Conservation (phyloP, 495 filamentous ascomycete genomes). For the Penicillium atrosanguineum region DNA sequence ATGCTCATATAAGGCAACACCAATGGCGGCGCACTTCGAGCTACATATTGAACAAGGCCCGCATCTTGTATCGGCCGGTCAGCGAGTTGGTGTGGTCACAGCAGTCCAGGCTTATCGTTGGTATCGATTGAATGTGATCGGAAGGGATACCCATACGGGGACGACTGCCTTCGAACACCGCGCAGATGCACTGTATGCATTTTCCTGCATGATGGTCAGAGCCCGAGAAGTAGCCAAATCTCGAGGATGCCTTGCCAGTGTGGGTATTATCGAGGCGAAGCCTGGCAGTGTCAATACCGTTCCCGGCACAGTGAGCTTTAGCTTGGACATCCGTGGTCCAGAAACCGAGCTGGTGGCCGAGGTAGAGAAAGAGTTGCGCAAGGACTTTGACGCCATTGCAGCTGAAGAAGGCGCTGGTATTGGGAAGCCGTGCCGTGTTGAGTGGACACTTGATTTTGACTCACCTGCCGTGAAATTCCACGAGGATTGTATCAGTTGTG, state of each 20-base stretch:
- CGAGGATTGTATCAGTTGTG: constrained; percentile 64
- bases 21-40: constrained; percentile 80
- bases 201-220: constrained; percentile 65
- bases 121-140: constrained; percentile 64
- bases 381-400: constrained; percentile 58
- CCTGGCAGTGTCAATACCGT: constrained; percentile 76
- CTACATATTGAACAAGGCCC: constrained; percentile 83
- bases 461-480: constrained; percentile 69
- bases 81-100: constrained; percentile 68
- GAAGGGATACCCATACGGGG: constrained; percentile 71
- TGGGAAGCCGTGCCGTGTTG: constrained; percentile 54
- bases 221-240: constrained; percentile 60
- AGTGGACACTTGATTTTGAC: constrained; percentile 60
- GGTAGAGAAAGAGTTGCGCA: constrained; percentile 53
- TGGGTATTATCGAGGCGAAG: constrained; percentile 65
- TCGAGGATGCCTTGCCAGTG: constrained; percentile 60
- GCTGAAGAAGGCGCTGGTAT: constrained; percentile 48
- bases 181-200: constrained; percentile 64
- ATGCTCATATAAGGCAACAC: constrained; percentile 57
- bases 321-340: constrained; percentile 67
- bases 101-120: constrained; percentile 68
- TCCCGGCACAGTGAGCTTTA: constrained; percentile 66
- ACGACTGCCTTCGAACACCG: constrained; percentile 64
- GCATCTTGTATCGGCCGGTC: constrained; percentile 57
- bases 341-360: constrained; percentile 53